Conservation (phyloP, 202 grass and related monocot species). For the Alloteropsis angusta region DNA sequence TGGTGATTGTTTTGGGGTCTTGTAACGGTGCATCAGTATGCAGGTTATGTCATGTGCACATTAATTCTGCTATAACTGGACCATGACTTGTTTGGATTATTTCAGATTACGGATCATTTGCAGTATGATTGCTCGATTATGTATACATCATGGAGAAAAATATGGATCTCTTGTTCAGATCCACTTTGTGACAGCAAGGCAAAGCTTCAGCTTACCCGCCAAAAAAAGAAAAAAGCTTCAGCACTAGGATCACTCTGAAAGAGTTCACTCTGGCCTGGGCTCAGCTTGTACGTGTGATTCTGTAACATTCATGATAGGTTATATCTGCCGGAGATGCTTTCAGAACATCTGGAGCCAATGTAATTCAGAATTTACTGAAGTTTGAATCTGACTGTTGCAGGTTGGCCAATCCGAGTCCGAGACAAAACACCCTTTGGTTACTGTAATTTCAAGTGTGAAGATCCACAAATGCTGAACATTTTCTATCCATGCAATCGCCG, state of each 20-base stretch:
- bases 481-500: not conserved
- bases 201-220: not conserved
- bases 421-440: not conserved
- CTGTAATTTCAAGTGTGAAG: not conserved
- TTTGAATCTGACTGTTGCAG: not conserved
- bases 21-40: constrained; percentile 7
- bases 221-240: not conserved
- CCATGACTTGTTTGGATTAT: constrained; percentile 14
- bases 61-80: constrained; percentile 4
- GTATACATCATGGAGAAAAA: not conserved
- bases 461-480: not conserved
- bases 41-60: constrained; percentile 28
- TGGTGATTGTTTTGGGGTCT: not conserved
- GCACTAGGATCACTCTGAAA: not conserved
- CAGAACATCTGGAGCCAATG: not conserved
- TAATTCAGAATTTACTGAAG: not conserved
- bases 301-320: constrained; percentile 13
- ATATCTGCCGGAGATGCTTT: not conserved
- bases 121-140: constrained; percentile 2
- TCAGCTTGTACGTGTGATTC: not conserved
- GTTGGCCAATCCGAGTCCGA: not conserved
- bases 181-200: constrained; percentile 18
- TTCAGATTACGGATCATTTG: constrained; percentile 21
- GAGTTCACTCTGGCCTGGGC: not conserved
- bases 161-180: not conserved